Conservation (phyloP, 495 filamentous ascomycete genomes). For the Penicillium lagena region DNA sequence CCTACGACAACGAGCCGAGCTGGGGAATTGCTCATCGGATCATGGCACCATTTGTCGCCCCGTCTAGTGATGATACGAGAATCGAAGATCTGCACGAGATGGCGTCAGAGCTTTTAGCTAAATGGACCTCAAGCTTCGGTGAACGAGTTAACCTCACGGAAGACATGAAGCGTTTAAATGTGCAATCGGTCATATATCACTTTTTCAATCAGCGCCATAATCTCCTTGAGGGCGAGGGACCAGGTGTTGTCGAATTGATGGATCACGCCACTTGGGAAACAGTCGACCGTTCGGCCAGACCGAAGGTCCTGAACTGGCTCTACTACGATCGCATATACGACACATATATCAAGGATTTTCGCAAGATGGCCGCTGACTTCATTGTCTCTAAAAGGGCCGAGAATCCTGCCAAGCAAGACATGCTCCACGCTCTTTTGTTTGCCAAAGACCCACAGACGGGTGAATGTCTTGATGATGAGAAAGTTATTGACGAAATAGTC, state of each 20-base stretch:
- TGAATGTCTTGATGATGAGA: conserved; percentile 49
- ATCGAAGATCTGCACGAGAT: conserved; percentile 60
- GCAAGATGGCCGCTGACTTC: conserved; percentile 51
- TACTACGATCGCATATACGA: conserved; percentile 43
- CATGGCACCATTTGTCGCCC: conserved; percentile 34
- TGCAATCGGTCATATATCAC: conserved; percentile 66
- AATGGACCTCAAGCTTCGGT: conserved; percentile 52
- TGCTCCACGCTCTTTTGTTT: conserved; percentile 64
- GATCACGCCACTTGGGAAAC: conserved; percentile 37
- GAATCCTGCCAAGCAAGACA: conserved; percentile 55
- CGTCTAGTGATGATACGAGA: conserved; percentile 22
- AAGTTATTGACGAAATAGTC: conserved; percentile 62
- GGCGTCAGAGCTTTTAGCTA: conserved; percentile 57
- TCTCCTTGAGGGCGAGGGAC: conserved; percentile 20
- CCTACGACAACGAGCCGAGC: conserved; percentile 50
- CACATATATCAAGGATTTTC: conserved; percentile 49
- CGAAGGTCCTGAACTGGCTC: conserved; percentile 33
- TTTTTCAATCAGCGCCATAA: conserved; percentile 40
- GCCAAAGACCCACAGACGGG: conserved; percentile 63
- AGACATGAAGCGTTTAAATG: conserved; percentile 66
- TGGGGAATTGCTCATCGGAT: conserved; percentile 76
- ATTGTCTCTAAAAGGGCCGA: conserved; percentile 49
- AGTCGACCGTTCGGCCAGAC: conserved; percentile 32
- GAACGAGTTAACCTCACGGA: conserved; percentile 53
- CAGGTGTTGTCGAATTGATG: conserved; percentile 31